Conservation (phyloP, 805 yeast species). For the Saitoella complicata region DNA sequence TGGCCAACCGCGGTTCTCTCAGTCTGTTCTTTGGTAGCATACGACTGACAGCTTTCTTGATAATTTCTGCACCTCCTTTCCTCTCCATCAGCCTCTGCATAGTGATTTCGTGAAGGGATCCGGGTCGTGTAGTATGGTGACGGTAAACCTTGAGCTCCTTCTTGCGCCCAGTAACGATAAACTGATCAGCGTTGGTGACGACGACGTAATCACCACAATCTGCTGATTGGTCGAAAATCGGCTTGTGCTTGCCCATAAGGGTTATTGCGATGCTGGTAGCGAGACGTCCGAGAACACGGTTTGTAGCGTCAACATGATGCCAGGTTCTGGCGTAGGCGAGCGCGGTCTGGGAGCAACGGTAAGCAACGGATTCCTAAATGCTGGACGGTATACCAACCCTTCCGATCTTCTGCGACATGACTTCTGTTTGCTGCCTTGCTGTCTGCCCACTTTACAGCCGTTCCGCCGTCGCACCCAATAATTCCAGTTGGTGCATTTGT, state of each 20-base stretch:
- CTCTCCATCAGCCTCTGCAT: conserved; percentile 62
- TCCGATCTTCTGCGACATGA: no score
- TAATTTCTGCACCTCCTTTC: conserved; percentile 75
- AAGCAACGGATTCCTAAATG: not conserved
- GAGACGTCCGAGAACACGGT: conserved; percentile 77
- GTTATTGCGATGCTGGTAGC: conserved; percentile 80
- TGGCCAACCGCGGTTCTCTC: conserved; percentile 59
- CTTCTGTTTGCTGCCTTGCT: no score
- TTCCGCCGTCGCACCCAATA: no score
- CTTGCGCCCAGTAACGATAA: conserved; percentile 77
- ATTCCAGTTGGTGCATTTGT: no score
- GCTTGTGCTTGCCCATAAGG: conserved; percentile 95
- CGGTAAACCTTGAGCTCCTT: conserved; percentile 67
- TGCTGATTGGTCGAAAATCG: conserved; percentile 55
- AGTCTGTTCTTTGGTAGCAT: conserved; percentile 90
- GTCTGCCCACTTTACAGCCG: no score
- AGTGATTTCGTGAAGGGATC: conserved; percentile 58
- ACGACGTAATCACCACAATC: conserved; percentile 97
- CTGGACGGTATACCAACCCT: no score
- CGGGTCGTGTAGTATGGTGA: conserved; percentile 82
- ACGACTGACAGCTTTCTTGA: conserved; percentile 78
- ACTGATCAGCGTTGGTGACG: conserved; percentile 73
- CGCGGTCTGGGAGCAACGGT: conserved; percentile 30
- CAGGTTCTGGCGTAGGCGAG: conserved; percentile 71
- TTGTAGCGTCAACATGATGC: conserved; percentile 89